These are phyloP conservation scores for Cubamyces sp. DNA, from an alignment of 768 basidiomycete genomes.

Conservation along the genomic window DNA sequence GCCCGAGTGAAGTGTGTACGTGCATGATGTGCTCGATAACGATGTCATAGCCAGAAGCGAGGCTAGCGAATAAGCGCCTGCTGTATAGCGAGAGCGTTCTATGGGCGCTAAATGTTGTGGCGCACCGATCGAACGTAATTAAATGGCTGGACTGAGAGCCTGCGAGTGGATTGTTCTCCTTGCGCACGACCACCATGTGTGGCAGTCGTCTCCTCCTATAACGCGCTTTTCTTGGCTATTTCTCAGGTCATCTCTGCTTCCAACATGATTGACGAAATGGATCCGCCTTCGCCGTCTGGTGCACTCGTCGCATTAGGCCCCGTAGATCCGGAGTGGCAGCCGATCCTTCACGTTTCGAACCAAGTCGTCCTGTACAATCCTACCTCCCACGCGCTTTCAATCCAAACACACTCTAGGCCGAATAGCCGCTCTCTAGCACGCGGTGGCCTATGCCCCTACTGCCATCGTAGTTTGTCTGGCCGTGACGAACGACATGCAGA, in stretches of 20 bases:
- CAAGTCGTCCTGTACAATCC: constrained; percentile 90
- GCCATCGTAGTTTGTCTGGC: constrained; percentile 61
- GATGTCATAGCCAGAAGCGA: constrained; percentile 4
- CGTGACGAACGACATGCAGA: constrained; percentile 31
- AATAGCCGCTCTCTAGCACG: constrained; percentile 17
- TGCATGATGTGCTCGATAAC: neutral
- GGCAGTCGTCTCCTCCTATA: neutral
- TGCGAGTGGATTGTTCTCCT: neutral
- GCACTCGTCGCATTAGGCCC: constrained; percentile 30
- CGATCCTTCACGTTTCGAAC: constrained; percentile 81
- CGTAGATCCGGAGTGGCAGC: constrained; percentile 60
- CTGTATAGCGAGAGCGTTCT: neutral
- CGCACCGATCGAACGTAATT: constrained; percentile 7
- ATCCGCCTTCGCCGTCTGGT: constrained; percentile 19
- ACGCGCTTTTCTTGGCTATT: neutral
- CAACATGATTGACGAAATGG: constrained; percentile 24
- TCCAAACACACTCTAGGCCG: constrained; percentile 42
- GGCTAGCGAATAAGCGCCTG: too few species aligned
- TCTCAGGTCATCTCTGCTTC: neutral
- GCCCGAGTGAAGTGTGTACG: neutral
- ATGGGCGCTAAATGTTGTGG: constrained; percentile 9
- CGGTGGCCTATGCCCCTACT: constrained; percentile 66
- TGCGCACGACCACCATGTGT: constrained; percentile 16
- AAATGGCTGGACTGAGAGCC: neutral
- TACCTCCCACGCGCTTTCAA: constrained; percentile 79